Percentiles rank a stretch among this genome's conserved stretches.
Conservation (phyloP, 2,329 filamentous ascomycete species). For the Coniochaeta prunicola region DNA sequence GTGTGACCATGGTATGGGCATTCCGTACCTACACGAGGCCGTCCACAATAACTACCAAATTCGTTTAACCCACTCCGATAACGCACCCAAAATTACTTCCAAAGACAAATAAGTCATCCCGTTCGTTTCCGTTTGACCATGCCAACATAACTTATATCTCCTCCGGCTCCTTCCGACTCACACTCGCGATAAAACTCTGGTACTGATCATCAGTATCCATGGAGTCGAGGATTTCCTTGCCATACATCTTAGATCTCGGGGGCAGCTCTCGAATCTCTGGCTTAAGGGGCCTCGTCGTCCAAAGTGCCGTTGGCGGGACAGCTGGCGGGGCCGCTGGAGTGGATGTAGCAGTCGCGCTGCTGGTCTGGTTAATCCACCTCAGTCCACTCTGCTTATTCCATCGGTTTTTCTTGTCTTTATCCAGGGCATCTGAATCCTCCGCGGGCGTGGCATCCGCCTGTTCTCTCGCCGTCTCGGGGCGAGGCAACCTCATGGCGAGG, state of each 20-base stretch:
- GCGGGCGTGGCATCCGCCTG: slow-evolving; percentile 23
- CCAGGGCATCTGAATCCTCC: not conserved
- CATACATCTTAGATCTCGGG: slow-evolving; percentile 8
- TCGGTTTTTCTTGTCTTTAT: slow-evolving; percentile 7
- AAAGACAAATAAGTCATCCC: too few relatives aligned
- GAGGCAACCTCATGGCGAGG: slow-evolving; percentile 59
- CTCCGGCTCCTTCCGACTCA: slow-evolving; percentile 23
- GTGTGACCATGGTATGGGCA: not conserved
- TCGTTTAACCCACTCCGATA: too few relatives aligned
- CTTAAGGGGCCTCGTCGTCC: slow-evolving; percentile 22
- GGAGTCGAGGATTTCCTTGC: slow-evolving; percentile 23
- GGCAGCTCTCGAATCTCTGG: slow-evolving; percentile 12
- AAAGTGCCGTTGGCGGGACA: slow-evolving; percentile 14
- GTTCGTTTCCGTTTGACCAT: not conserved
- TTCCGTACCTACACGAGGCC: not conserved
- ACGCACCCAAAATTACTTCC: too few relatives aligned
- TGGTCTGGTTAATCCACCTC: slow-evolving; percentile 1
- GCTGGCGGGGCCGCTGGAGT: slow-evolving; percentile 15
- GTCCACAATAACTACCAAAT: too few relatives aligned
- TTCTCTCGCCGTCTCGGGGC: slow-evolving; percentile 18
- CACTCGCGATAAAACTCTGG: slow-evolving; percentile 33
- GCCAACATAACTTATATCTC: slow-evolving; percentile 4
- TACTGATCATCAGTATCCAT: slow-evolving; percentile 38
- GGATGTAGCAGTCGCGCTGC: not conserved
- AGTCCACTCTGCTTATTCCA: slow-evolving; percentile 8